These are phyloP conservation scores for Sordaria brevicollis DNA, from an alignment of 495 filamentous ascomycete species.

Conservation along the genomic window DNA sequence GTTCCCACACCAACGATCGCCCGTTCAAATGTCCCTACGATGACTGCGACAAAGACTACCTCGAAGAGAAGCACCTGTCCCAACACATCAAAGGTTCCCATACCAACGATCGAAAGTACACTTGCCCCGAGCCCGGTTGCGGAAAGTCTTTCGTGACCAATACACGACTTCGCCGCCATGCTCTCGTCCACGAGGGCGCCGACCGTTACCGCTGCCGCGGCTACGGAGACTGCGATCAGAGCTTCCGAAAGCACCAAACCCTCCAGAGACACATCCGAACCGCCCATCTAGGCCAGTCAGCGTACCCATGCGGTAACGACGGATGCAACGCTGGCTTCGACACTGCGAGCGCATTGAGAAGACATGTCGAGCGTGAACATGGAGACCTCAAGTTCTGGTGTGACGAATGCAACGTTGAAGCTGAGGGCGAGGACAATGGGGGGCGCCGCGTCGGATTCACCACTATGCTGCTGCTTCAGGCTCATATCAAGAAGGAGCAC, in stretches of 20 bases:
- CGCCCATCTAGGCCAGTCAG: conserved; percentile 56
- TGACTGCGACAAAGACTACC: conserved; percentile 71
- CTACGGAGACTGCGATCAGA: conserved; percentile 61
- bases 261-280: conserved; percentile 70
- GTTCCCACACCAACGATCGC: conserved; percentile 72
- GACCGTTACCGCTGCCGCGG: conserved; percentile 64
- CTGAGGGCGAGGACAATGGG: conserved; percentile 12
- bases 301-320: conserved; percentile 57
- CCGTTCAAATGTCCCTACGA: conserved; percentile 56
- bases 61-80: conserved; percentile 69
- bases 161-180: conserved; percentile 59
- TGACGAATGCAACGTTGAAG: conserved; percentile 44
- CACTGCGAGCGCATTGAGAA: conserved; percentile 52
- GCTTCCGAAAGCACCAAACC: conserved; percentile 82
- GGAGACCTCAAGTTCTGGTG: conserved; percentile 61
- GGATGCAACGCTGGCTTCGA: conserved; percentile 66
- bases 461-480: conserved; percentile 57
- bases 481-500: conserved; percentile 61
- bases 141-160: conserved; percentile 70
- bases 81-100: conserved; percentile 79
- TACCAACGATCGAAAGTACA: conserved; percentile 55
- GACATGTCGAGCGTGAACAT: conserved; percentile 64
- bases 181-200: conserved; percentile 54
- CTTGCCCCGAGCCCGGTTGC: conserved; percentile 62
- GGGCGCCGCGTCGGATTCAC: conserved; percentile 47